A percentile compares a stretch with the other conserved stretches of the same genome.
phyloP scores from a whole-genome alignment of 306 rosid species.

The Castanospermum australe region DNA sequence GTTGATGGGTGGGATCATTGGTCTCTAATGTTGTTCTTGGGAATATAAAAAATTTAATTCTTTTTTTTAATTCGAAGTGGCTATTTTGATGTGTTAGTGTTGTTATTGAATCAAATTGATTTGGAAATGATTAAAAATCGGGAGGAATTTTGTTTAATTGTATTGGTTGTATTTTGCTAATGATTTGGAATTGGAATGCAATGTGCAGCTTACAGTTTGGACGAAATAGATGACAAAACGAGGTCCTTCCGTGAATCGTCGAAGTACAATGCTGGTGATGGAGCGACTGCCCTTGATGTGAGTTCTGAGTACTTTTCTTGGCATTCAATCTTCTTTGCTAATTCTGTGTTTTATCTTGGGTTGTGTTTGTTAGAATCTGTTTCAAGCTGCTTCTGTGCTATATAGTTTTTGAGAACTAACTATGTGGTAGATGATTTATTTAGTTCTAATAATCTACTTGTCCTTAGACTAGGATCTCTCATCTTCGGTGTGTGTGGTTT shows the following conservation, averaged over 20 bases:
- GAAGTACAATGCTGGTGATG: constrained; percentile 39
- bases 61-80: neutral
- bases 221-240: constrained; percentile 69
- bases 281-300: constrained; percentile 62
- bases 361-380: neutral
- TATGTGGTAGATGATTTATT: neutral
- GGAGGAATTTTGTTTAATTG: neutral
- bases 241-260: constrained; percentile 54
- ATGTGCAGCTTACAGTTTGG: constrained; percentile 60
- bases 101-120: neutral
- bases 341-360: neutral
- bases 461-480: neutral
- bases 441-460: neutral
- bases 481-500: neutral
- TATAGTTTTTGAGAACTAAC: neutral
- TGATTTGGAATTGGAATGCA: neutral
- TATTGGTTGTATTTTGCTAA: neutral
- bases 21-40: neutral
- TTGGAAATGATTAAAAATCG: neutral
- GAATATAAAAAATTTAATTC: neutral
- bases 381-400: neutral
- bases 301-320: constrained; percentile 27
- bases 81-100: neutral
- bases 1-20: neutral
- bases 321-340: neutral